Base-by-base conservation (phyloP, 768 basidiomycete species). In the Suillus weaverae region DNA sequence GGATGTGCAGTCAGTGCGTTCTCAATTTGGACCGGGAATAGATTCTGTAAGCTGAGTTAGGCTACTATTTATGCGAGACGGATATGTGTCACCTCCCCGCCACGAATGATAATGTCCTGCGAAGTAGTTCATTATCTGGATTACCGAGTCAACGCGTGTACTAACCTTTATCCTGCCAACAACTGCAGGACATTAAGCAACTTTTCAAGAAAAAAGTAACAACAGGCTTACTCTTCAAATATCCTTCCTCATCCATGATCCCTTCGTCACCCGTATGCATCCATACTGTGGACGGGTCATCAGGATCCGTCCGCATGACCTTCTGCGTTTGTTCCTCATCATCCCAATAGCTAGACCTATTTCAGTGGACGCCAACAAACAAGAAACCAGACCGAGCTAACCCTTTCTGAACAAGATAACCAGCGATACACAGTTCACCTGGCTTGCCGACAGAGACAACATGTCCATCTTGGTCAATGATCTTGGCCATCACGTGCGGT, bases 221-320 rank as follows among this genome's bases (percentile, higher is more conserved):
- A 50, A 26, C 16, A 22, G 16, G 78, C 87, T 65, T 69, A 92
- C 92, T 86, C 68, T 77, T 76, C 22, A 94, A 73, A 75, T 94
- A 94, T 2, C 92, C 92, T 61, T 94, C 89, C 61, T 88, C 85
- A 68, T 95, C 92, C 78, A 95, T 83, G 39, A 90, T 87, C 1
- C 85, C 92, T 70, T 92, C 85, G 71, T 95, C 92, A 1, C 92
- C 92, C 0, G 90, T 92, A 74, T 89, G 84, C 87, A 94, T 92
- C 92, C 92, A 94, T 41, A 89, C 69, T 4, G 77, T 83, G 22
- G 85, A 88, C 16, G 80, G 72, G 60, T 84, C 81, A 66, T 86
- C 83, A 5, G 72, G 65, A 56, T 83, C 82, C 6, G 73, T 75
- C 62, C 81, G 81, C 85, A 89, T 89, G 4, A 82, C 88, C 16